These are phyloP conservation scores for Pyropia haitanensis DNA, from an alignment of 23 red algal genomes.

Conservation along the genomic window DNA sequence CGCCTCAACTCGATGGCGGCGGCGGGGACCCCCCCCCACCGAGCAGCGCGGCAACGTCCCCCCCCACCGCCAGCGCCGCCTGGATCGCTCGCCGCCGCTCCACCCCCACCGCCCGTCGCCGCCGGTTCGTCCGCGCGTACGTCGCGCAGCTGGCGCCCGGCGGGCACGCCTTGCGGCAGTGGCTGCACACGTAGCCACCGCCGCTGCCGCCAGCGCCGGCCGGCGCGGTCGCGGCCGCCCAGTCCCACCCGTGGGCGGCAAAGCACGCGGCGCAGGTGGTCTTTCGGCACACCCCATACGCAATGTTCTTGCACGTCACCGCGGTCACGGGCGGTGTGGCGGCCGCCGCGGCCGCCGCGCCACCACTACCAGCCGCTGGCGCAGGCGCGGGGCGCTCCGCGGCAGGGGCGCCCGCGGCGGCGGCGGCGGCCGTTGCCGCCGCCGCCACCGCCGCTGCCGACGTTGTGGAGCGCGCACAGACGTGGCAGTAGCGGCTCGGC, in stretches of 20 bases:
- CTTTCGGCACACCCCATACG: neutral
- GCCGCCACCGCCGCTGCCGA: no score
- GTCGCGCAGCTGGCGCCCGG: conserved; percentile 37
- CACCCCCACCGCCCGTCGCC: conserved; percentile 16
- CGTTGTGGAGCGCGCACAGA: neutral
- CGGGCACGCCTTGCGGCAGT: conserved; percentile 45
- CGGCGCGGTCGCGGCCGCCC: no score
- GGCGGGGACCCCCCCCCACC: no score
- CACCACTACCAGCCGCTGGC: no score
- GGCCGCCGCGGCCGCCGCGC: neutral
- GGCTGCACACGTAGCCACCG: conserved; percentile 21
- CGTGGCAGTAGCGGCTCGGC: conserved; percentile 1
- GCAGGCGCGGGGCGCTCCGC: no score
- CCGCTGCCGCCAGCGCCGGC: no score
- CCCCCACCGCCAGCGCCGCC: no score
- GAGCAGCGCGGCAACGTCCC: no score
- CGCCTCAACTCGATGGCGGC: no score
- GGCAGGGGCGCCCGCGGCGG: no score
- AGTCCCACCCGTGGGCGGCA: neutral
- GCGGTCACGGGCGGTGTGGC: neutral
- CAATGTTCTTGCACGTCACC: conserved; percentile 3
- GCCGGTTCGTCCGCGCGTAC: conserved; percentile 47
- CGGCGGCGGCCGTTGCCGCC: no score
- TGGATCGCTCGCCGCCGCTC: no score
- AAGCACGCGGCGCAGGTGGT: neutral